Percentiles rank a stretch among this genome's conserved stretches.
Conservation (phyloP, 352 stramenopile genomes). For the Phytophthora agathidicida region DNA sequence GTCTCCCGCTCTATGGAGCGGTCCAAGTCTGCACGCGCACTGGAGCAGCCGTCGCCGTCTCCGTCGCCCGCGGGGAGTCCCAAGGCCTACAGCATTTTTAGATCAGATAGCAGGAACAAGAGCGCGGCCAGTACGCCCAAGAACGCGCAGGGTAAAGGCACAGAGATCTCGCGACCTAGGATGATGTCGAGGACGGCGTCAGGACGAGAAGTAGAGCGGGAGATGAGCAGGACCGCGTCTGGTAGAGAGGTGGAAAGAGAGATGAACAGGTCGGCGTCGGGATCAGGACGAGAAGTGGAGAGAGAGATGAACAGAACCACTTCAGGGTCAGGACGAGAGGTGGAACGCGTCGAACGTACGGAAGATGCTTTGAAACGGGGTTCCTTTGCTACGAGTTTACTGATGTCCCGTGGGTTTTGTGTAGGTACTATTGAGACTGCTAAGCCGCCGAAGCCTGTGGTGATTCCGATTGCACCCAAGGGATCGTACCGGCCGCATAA, state of each 20-base stretch:
- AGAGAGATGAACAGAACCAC: slow-evolving; percentile 32
- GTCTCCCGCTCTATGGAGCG: slow-evolving; percentile 64
- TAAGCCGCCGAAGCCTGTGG: slow-evolving; percentile 48
- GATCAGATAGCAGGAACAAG: slow-evolving; percentile 62
- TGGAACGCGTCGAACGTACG: slow-evolving; percentile 42
- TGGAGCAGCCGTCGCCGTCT: slow-evolving; percentile 43
- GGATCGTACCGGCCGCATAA: slow-evolving; percentile 77
- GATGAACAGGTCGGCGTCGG: slow-evolving; percentile 49
- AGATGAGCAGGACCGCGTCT: slow-evolving; percentile 29
- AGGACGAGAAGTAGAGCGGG: slow-evolving; percentile 43
- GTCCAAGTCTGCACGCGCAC: slow-evolving; percentile 54
- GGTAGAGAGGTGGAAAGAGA: slow-evolving; percentile 58
- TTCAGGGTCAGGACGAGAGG: slow-evolving; percentile 40
- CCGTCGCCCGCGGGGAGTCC: slow-evolving; percentile 40
- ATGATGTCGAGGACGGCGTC: slow-evolving; percentile 71
- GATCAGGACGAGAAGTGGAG: slow-evolving; percentile 45
- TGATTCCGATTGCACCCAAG: slow-evolving; percentile 61
- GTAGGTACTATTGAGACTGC: slow-evolving; percentile 39
- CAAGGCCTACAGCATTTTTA: slow-evolving; percentile 59
- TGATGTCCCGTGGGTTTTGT: slow-evolving; percentile 6
- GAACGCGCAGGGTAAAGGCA: slow-evolving; percentile 57
- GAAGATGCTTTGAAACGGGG: slow-evolving; percentile 6
- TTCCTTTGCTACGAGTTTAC: neutral
- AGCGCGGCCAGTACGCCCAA: slow-evolving; percentile 41
- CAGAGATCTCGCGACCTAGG: slow-evolving; percentile 75